Conservation (phyloP, 1,284 basidiomycete genomes). For the Tilletia horrida region DNA sequence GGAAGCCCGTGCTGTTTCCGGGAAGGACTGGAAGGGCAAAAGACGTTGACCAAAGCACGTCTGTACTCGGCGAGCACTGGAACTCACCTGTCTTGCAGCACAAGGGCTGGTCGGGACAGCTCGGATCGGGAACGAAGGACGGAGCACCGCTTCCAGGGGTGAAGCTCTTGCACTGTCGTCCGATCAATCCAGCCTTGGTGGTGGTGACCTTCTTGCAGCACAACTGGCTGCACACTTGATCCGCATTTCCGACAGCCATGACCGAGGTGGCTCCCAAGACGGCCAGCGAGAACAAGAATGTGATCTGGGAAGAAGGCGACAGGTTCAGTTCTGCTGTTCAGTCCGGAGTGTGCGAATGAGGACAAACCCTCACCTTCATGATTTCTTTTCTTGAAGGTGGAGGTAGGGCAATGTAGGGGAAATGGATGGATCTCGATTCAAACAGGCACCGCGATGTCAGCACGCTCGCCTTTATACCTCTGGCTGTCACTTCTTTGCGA, state of each 20-base stretch:
- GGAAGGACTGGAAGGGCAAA: background rate
- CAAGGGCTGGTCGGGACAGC: conserved; percentile 10
- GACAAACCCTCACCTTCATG: no score
- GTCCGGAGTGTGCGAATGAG: no score
- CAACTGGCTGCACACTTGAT: background rate
- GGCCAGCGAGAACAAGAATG: background rate
- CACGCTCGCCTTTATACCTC: no score
- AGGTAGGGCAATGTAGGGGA: no score
- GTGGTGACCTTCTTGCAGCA: conserved; percentile 16
- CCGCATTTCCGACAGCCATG: background rate
- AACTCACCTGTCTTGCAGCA: conserved; percentile 2
- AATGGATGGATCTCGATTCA: no score
- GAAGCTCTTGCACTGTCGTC: conserved; percentile 1
- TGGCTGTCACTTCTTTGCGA: no score
- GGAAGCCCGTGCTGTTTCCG: background rate
- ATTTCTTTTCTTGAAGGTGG: no score
- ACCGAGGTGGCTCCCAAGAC: background rate
- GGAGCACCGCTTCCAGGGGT: background rate
- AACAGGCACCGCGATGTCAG: no score
- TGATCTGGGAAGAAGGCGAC: no score
- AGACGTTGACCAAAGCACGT: background rate
- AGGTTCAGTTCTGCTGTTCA: no score
- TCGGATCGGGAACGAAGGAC: conserved; percentile 1
- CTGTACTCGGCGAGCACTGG: background rate
- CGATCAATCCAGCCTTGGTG: conserved; percentile 6